Evolutionary conservation across 179 eudicot genomes (phyloP), one percentile per base, ranked within the genome.

Genomic region (Heliamphora pulchella): DNA sequence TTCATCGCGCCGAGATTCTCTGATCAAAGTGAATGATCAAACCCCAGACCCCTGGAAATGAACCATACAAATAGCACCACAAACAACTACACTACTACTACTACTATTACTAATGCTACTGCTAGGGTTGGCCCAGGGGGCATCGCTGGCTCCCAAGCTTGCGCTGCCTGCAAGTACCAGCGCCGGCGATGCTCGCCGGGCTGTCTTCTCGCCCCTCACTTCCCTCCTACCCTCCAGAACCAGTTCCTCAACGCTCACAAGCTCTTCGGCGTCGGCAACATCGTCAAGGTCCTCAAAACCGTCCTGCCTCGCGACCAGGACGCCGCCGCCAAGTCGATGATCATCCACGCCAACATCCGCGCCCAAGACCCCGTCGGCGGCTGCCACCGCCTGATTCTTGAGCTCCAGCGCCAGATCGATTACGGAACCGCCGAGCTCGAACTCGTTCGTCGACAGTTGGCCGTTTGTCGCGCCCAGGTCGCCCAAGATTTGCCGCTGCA

Each of bases 131-230:
- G 76, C 10, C 75, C 76, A 7, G 71, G 62, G 3, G 74, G 70
- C 59, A 47, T 48, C 41, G 22, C 44, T 43, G 77, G 67, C 11
- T 22, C 84, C 2, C 86, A 85, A 75, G 87, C 90, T 2, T 89
- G 92, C 69, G 91, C 91, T 5, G 91, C 87, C 4, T 89, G 91
- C 67, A 83, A 79, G 22, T 82, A 78, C 79, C 90, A 83, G 46
- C 82, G 91, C 2, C 39, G 90, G 1, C 80, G 71, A 54, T 89
- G 90, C 57, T 76, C 74, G 1, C 81, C 85, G 0, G 76, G 87
- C 31, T 89, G 91, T 67, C 51, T 43, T 3, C 66, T 89, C 5
- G 87, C 87, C n/a, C 91, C 88, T 0, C 79, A 84, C 31, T 89
- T 89, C 18, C 88, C 91, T 1, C 77, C 81, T 6, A 81, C 82